phyloP scores from a whole-genome alignment of 2,329 filamentous ascomycete genomes.

The Byssothecium circinans region DNA sequence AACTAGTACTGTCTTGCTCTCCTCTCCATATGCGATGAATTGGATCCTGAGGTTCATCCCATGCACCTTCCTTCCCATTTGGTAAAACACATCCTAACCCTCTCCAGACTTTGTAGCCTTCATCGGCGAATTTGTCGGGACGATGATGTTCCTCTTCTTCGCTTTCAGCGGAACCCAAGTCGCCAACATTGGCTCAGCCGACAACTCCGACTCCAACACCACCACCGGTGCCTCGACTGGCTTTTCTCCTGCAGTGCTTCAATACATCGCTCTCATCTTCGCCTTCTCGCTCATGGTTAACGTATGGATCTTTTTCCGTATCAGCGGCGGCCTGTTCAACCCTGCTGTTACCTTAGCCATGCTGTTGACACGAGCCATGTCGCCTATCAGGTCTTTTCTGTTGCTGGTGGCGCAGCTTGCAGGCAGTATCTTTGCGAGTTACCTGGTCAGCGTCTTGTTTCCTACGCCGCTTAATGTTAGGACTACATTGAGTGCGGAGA shows the following conservation, averaged over 20 bases:
- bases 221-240: conserved; percentile 50
- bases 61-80: conserved; percentile 18
- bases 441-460: conserved; percentile 49
- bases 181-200: conserved; percentile 52
- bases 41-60: neutral
- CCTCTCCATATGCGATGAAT: neutral
- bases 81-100: conserved; percentile 46
- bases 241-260: conserved; percentile 48
- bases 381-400: conserved; percentile 46
- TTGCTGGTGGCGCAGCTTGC: conserved; percentile 50
- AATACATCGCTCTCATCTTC: conserved; percentile 43
- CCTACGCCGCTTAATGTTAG: conserved; percentile 50
- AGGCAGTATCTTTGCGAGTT: conserved; percentile 50
- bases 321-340: conserved; percentile 37
- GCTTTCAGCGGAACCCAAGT: conserved; percentile 50
- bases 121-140: conserved; percentile 51
- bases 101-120: conserved; percentile 47
- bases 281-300: conserved; percentile 44
- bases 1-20: neutral
- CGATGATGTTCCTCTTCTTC: conserved; percentile 51
- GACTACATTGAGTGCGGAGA: conserved; percentile 47
- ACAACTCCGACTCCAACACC: conserved; percentile 38
- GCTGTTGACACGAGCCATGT: conserved; percentile 44
- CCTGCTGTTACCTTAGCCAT: conserved; percentile 41
- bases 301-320: conserved; percentile 46